phyloP scores from a whole-genome alignment of 1,139 yeast species.

The Yamadazyma dendronema region DNA sequence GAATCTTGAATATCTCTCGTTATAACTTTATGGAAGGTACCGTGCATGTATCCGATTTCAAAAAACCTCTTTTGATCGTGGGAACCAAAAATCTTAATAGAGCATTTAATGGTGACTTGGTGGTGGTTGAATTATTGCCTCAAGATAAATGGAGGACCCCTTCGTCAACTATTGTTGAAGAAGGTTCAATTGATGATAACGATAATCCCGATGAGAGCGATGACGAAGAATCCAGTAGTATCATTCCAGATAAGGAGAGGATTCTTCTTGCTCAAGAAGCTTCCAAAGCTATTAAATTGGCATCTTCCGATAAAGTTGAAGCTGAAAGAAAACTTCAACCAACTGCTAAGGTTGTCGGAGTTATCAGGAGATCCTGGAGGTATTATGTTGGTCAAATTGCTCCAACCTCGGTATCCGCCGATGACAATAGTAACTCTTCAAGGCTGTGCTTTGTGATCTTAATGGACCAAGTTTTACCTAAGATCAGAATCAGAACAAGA shows the following conservation, averaged over 20 bases:
- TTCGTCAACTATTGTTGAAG: slow-evolving; percentile 75
- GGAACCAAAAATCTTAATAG: slow-evolving; percentile 88
- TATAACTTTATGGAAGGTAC: slow-evolving; percentile 90
- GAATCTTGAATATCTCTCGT: slow-evolving; percentile 73
- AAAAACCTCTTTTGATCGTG: slow-evolving; percentile 75
- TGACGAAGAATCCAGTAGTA: slow-evolving; percentile 22
- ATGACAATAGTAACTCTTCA: slow-evolving; percentile 56
- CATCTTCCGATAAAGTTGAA: slow-evolving; percentile 26
- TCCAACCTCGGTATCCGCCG: slow-evolving; percentile 66
- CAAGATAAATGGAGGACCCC: slow-evolving; percentile 87
- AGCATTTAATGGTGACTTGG: slow-evolving; percentile 89
- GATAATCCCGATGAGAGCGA: slow-evolving; percentile 59
- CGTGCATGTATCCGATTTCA: slow-evolving; percentile 68
- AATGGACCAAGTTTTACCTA: slow-evolving; percentile 88
- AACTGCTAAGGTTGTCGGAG: slow-evolving; percentile 88
- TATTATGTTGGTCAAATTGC: slow-evolving; percentile 94
- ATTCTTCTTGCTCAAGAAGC: slow-evolving; percentile 77
- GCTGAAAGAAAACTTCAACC: slow-evolving; percentile 62
- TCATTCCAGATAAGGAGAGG: slow-evolving; percentile 76
- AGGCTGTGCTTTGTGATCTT: slow-evolving; percentile 81
- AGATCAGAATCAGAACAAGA: slow-evolving; percentile 82
- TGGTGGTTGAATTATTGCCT: slow-evolving; percentile 87
- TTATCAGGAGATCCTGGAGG: slow-evolving; percentile 91
- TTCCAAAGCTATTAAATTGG: slow-evolving; percentile 46
- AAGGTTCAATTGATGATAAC: slow-evolving; percentile 59